Percentiles rank a stretch among this genome's conserved stretches.
Conservation (phyloP, 75 land plant genomes). For the Cupressus sempervirens region DNA sequence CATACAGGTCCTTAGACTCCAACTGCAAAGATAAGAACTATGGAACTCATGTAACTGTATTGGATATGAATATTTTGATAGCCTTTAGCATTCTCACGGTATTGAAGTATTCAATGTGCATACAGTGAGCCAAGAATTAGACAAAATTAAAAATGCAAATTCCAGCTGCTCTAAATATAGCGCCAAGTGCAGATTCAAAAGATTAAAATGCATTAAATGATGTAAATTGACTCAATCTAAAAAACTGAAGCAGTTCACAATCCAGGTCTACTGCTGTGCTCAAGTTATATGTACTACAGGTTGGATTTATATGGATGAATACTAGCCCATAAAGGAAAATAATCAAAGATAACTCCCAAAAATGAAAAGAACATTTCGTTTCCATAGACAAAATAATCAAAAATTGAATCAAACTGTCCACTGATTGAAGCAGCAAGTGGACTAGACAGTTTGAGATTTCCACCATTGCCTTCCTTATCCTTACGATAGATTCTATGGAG, state of each 20-base stretch:
- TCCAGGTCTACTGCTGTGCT: background rate
- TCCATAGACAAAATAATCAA: background rate
- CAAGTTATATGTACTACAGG: background rate
- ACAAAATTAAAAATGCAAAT: background rate
- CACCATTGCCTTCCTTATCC: no score
- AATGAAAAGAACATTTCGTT: background rate
- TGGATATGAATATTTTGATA: background rate
- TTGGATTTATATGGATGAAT: background rate
- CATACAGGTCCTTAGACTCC: background rate
- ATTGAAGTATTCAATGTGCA: background rate
- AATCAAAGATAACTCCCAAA: background rate
- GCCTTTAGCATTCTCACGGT: background rate
- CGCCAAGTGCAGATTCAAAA: background rate
- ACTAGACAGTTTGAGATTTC: background rate
- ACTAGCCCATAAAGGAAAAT: background rate
- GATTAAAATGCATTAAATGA: background rate
- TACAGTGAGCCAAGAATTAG: background rate
- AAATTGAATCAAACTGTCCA: background rate
- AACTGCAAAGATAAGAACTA: background rate
- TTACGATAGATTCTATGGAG: no score
- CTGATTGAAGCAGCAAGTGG: background rate
- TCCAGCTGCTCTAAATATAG: background rate
- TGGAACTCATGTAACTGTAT: background rate
- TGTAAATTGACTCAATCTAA: background rate
- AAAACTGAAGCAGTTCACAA: background rate